These are phyloP conservation scores for Achaetomiella virescens DNA, from an alignment of 495 filamentous ascomycete genomes.

Conservation along the genomic window DNA sequence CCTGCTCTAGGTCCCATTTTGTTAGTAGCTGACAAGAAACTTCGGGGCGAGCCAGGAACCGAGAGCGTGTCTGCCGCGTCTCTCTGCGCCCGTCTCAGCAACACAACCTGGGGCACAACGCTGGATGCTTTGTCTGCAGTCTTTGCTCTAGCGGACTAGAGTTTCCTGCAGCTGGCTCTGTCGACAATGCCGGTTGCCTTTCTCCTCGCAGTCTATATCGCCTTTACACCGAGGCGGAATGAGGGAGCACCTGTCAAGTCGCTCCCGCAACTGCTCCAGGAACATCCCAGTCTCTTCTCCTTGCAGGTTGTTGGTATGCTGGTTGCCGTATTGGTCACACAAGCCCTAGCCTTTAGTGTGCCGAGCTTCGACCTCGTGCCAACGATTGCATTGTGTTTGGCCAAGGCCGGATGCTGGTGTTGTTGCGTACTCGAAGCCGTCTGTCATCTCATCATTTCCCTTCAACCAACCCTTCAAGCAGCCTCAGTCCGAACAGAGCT, in stretches of 20 bases:
- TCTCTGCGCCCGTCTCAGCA: neutral
- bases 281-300: neutral
- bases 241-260: neutral
- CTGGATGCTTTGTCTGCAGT: neutral
- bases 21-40: neutral
- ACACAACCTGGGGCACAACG: neutral
- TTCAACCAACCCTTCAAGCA: neutral
- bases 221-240: neutral
- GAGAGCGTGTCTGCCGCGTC: neutral
- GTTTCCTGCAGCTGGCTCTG: neutral
- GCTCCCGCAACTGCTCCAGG: neutral
- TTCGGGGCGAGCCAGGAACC: neutral
- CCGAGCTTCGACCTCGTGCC: neutral
- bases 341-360: neutral
- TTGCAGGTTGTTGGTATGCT: neutral
- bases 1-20: slow-evolving; percentile 7
- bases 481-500: neutral
- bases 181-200: neutral
- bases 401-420: slow-evolving; percentile 27
- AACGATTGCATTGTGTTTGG: slow-evolving; percentile 1
- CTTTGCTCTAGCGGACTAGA: neutral
- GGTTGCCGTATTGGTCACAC: neutral
- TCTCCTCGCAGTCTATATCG: neutral
- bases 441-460: neutral
- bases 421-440: slow-evolving; percentile 26